Conservation (phyloP, 176 grass and related monocot genomes). For the Poa pratensis region DNA sequence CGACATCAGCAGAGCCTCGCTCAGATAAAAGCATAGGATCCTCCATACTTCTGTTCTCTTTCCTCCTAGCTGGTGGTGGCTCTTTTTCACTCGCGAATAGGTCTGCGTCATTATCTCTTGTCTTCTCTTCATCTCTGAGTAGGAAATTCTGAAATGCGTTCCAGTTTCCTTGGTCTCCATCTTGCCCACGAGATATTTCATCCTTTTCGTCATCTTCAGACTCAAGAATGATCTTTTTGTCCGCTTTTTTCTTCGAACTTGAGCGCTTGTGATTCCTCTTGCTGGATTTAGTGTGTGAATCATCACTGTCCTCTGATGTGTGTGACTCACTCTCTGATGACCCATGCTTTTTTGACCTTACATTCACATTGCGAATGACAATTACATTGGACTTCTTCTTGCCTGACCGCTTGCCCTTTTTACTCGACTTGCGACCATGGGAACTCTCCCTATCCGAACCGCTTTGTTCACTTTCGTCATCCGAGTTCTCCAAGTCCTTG, state of each 20-base stretch:
- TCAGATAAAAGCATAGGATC: constrained; percentile 68
- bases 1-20: constrained; percentile 54
- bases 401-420: constrained; percentile 50
- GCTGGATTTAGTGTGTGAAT: constrained; percentile 49
- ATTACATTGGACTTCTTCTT: constrained; percentile 82
- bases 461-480: constrained; percentile 58
- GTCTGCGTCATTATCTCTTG: constrained; percentile 52
- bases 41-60: constrained; percentile 50
- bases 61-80: constrained; percentile 44
- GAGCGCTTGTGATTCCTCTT: constrained; percentile 61
- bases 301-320: constrained; percentile 56
- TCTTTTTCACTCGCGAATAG: constrained; percentile 72
- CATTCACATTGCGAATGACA: constrained; percentile 87
- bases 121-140: constrained; percentile 74
- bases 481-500: constrained; percentile 57
- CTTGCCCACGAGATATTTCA: constrained; percentile 46
- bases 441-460: constrained; percentile 56
- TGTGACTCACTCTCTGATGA: constrained; percentile 58
- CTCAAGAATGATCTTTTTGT: constrained; percentile 44
- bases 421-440: constrained; percentile 68
- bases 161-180: constrained; percentile 88
- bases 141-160: constrained; percentile 86
- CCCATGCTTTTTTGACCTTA: constrained; percentile 70
- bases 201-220: constrained; percentile 58
- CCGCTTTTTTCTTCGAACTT: constrained; percentile 70